Evolutionary conservation across 257 asterid species (phyloP), one percentile per base, ranked within the genome.

Genomic region (Solanum sitiens): DNA sequence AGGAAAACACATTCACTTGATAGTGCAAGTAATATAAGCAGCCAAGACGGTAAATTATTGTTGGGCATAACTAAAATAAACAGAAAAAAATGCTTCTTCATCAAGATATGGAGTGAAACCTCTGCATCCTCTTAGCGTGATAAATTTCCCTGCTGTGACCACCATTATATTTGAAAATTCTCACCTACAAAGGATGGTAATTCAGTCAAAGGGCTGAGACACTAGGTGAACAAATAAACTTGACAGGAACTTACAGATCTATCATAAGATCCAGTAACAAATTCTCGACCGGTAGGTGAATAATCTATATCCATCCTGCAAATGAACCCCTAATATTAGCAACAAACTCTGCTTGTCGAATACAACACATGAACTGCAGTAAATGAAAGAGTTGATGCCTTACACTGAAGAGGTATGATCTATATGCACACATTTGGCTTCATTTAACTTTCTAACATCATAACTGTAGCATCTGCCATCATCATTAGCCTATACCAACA

Each of bases 81-180:
- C 71, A 82, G 70, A 82, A 27, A 30, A 27, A 18, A 32, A 82
- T 45, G 67, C 11, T 18, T 82, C 86, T 16, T 82, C 13, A 82
- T 32, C 71, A 50, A 82, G 70, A 82, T 50, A 50, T 50, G 42
- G 45, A 82, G 86, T 53, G 71, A 82, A 73, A 97, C 99, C 99
- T 95, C 92, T 97, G 99, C 99, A 97, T 97, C 93, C 99, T 95
- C 93, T 95, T 97, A 59, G 99, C 92, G 89, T 95, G 99, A 88
- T 94, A 97, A 88, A 97, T 90, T 93, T 97, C 99, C 89, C 99
- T 94, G 92, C 99, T 95, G 91, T 95, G 99, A 65, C 98, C 99
- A 25, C 98, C 98, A 91, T 97, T 97, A 90, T 94, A 93, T 86
- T 90, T 96, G 93, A 95, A 97, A 76, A 97, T 95, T 90, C 99